phyloP scores from a whole-genome alignment of 2,329 filamentous ascomycete genomes.

The Byssoonygena ceratinophila region DNA sequence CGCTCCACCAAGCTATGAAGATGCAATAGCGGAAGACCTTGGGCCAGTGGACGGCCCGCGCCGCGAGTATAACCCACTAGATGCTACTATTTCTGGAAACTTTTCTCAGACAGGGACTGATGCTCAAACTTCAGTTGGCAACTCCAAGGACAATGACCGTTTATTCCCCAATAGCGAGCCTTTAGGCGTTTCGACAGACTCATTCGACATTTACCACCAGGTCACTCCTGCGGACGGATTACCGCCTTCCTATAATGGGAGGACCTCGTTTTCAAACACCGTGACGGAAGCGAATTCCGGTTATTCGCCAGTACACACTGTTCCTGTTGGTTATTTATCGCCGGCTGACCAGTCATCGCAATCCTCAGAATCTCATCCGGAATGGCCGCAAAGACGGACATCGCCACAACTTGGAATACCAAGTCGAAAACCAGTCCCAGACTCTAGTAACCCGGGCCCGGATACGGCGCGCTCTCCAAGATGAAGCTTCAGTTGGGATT shows the following conservation, averaged over 20 bases:
- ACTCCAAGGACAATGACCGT: constrained; percentile 24
- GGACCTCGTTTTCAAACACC: neutral
- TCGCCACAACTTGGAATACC: constrained; percentile 13
- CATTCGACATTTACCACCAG: constrained; percentile 33
- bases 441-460: neutral
- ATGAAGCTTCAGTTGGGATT: neutral
- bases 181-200: constrained; percentile 25
- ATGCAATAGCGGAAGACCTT: constrained; percentile 71
- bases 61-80: constrained; percentile 40
- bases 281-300: neutral
- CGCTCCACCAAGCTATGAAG: constrained; percentile 89
- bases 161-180: constrained; percentile 18
- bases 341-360: neutral
- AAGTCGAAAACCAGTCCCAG: constrained; percentile 13
- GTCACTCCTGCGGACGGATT: constrained; percentile 18
- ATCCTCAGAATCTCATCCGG: neutral
- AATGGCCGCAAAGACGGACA: constrained; percentile 5
- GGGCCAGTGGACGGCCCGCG: constrained; percentile 63
- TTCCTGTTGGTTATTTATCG: neutral
- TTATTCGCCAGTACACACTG: neutral
- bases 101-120: constrained; percentile 25
- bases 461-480: neutral
- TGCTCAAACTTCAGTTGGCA: constrained; percentile 28
- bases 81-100: constrained; percentile 26
- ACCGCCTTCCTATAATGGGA: neutral